phyloP scores from a whole-genome alignment of 345 rosid species.

The Syzygium oleosum region DNA sequence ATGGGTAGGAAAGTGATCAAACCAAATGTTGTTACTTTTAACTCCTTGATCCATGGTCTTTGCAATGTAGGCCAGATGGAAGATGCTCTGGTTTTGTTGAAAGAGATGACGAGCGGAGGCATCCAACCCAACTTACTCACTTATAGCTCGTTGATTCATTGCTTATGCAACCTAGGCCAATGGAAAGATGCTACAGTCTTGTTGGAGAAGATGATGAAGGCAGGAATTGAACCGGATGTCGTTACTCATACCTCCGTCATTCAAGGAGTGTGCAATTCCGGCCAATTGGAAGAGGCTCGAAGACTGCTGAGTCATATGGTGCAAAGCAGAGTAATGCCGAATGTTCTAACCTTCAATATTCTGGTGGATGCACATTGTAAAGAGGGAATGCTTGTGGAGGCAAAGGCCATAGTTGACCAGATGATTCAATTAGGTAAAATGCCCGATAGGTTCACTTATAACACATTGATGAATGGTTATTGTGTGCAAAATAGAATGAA shows the following conservation, averaged over 20 bases:
- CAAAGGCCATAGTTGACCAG: neutral
- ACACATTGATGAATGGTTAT: neutral
- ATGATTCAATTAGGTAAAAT: neutral
- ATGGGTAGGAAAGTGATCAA: neutral
- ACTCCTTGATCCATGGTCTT: neutral
- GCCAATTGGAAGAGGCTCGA: neutral
- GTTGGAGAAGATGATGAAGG: neutral
- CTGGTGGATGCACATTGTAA: neutral
- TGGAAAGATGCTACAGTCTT: neutral
- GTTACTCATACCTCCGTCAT: neutral
- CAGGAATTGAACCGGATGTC: neutral
- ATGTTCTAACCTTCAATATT: rapidly evolving
- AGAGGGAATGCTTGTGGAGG: neutral
- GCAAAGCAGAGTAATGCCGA: neutral
- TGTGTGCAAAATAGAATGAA: neutral
- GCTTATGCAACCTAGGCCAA: neutral
- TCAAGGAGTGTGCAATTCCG: neutral
- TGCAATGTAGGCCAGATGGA: neutral
- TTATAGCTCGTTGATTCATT: neutral
- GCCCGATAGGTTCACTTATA: neutral
- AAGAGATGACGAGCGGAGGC: neutral
- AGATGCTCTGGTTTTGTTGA: neutral
- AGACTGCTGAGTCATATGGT: neutral
- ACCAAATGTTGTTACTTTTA: neutral
- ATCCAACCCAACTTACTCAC: neutral